Evolutionary conservation across 495 filamentous ascomycete genomes (phyloP).

Genomic region (Clavariopsis aquatica): DNA sequence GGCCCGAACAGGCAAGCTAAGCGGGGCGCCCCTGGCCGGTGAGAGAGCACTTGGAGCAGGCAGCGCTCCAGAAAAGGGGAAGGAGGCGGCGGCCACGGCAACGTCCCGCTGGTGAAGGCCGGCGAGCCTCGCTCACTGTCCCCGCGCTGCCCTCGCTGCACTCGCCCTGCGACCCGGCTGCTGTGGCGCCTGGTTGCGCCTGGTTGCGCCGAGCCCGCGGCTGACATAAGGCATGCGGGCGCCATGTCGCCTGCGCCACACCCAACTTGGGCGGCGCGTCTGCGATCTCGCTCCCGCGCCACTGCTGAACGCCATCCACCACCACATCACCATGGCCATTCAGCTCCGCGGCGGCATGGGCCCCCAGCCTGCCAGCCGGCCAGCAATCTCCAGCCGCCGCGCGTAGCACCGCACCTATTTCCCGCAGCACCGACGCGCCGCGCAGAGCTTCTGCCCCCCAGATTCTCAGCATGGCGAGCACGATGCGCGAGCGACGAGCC

Average conservation of each 20-base stretch:
- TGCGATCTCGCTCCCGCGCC: not conserved
- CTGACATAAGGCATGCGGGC: not conserved
- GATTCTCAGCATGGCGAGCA: slow-evolving; percentile 3
- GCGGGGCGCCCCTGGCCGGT: slow-evolving; percentile 19
- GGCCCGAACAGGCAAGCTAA: slow-evolving; percentile 16
- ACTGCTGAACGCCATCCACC: not conserved
- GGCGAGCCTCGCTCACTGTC: not conserved
- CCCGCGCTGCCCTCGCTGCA: not conserved
- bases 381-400: not conserved
- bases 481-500: slow-evolving; percentile 53
- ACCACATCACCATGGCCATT: slow-evolving; percentile 3
- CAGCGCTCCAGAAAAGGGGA: not conserved
- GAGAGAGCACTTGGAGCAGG: slow-evolving; percentile 5
- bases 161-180: not conserved
- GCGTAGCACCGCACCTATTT: too few species aligned
- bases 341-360: slow-evolving; percentile 15
- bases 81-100: not conserved
- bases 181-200: not conserved
- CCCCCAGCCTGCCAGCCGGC: not conserved
- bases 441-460: slow-evolving; percentile 2
- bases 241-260: not conserved
- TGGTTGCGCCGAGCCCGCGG: not conserved
- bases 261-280: too few species aligned
- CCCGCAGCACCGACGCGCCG: too few species aligned
- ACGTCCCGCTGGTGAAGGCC: not conserved